These are phyloP conservation scores for Alternaria sp. DNA, from an alignment of 2,329 filamentous ascomycete genomes.

Conservation along the genomic window DNA sequence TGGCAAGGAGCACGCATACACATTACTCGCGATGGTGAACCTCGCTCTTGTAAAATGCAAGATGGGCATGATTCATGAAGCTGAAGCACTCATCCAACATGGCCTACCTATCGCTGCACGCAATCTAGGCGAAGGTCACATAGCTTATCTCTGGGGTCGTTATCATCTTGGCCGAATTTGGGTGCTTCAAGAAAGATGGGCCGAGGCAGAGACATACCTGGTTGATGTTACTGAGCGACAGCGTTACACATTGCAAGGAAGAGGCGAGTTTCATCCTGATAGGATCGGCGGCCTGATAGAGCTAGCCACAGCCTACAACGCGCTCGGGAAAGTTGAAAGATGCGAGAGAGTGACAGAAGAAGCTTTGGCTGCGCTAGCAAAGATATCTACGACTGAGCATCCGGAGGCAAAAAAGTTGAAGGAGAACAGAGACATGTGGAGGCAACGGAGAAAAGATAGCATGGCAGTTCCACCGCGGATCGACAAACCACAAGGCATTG, in stretches of 20 bases:
- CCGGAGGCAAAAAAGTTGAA: constrained; percentile 3
- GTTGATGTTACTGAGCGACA: constrained; percentile 19
- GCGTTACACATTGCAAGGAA: constrained; percentile 6
- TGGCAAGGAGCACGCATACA: constrained; percentile 39
- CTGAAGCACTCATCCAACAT: constrained; percentile 22
- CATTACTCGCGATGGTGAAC: constrained; percentile 34
- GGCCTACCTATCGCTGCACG: constrained; percentile 27
- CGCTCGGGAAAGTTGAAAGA: constrained; percentile 2
- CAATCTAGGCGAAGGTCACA: constrained; percentile 30
- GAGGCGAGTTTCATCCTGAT: constrained; percentile 17
- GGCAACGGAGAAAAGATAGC: constrained; percentile 1
- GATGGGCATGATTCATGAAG: constrained; percentile 27
- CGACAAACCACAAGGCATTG: not conserved
- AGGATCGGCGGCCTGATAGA: constrained; percentile 20
- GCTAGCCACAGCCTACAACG: constrained; percentile 12
- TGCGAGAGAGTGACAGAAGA: constrained; percentile 6
- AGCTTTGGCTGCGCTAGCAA: constrained; percentile 4
- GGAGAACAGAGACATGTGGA: constrained; percentile 1
- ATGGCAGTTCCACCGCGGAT: not conserved
- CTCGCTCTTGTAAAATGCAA: constrained; percentile 27
- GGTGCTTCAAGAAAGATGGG: constrained; percentile 16
- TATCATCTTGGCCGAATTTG: constrained; percentile 13
- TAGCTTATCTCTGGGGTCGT: constrained; percentile 21
- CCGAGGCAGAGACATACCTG: constrained; percentile 15
- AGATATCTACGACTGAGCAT: constrained; percentile 7